Conservation (phyloP, 345 rosid species). For the Bretschneidera sinensis region DNA sequence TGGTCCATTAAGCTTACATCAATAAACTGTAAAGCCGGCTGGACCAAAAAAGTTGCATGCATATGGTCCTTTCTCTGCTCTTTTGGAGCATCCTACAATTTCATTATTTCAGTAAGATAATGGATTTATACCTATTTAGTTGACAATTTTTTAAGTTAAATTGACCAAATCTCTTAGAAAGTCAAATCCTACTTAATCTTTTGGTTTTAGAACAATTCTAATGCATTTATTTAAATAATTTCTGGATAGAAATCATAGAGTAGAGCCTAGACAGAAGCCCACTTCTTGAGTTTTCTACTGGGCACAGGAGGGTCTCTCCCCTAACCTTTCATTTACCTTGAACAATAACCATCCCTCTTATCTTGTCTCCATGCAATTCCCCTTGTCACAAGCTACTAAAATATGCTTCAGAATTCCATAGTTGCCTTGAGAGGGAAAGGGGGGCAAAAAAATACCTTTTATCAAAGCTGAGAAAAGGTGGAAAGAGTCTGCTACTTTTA, state of each 20-base stretch:
- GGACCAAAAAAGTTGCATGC: slow-evolving; percentile 26
- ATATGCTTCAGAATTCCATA: slow-evolving; percentile 27
- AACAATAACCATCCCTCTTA: slow-evolving; percentile 28
- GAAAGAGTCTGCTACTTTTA: slow-evolving; percentile 2
- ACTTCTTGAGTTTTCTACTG: slow-evolving; percentile 9
- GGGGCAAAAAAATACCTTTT: slow-evolving; percentile 13
- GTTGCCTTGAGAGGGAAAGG: slow-evolving; percentile 20
- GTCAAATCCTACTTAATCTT: slow-evolving; percentile 30
- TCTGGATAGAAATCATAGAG: no score
- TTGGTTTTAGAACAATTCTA: slow-evolving; percentile 17
- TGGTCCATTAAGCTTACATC: neutral
- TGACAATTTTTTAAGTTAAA: slow-evolving; percentile 21
- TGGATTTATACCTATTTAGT: slow-evolving; percentile 30
- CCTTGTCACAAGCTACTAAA: slow-evolving; percentile 24
- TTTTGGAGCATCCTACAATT: slow-evolving; percentile 12
- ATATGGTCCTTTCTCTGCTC: neutral
- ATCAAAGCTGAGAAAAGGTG: slow-evolving; percentile 7
- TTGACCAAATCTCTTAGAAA: slow-evolving; percentile 19
- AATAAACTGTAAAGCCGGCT: slow-evolving; percentile 6
- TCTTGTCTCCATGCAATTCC: slow-evolving; percentile 31
- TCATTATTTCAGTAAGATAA: slow-evolving; percentile 17
- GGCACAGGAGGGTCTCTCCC: slow-evolving; percentile 25
- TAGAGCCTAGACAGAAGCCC: slow-evolving; percentile 18
- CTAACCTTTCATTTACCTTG: slow-evolving; percentile 15
- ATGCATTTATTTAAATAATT: slow-evolving; percentile 8